Percentiles rank a stretch among this genome's conserved stretches.
These are phyloP conservation scores for Caloboletus inedulis DNA, from an alignment of 1,284 basidiomycete genomes.

Conservation along the genomic window DNA sequence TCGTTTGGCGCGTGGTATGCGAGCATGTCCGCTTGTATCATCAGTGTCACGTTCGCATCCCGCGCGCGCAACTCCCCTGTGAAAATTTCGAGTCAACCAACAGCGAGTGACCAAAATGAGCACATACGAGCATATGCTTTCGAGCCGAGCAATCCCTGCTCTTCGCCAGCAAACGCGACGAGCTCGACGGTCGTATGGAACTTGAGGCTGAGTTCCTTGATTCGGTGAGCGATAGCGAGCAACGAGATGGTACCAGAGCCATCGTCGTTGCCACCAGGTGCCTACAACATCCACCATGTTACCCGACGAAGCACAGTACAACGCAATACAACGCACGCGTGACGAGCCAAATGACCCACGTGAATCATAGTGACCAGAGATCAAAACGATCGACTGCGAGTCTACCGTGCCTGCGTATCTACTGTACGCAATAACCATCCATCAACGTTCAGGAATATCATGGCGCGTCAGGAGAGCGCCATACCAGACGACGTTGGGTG, in stretches of 20 bases:
- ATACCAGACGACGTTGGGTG: constrained; percentile 84
- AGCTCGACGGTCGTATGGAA: constrained; percentile 70
- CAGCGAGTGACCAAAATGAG: background rate
- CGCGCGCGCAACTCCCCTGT: constrained; percentile 53
- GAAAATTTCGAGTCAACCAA: background rate
- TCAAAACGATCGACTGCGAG: constrained; percentile 57
- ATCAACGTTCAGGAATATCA: background rate
- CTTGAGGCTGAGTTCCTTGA: constrained; percentile 56
- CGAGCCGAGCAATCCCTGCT: constrained; percentile 67
- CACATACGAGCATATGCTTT: constrained; percentile 60
- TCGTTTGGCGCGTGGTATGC: constrained; percentile 74
- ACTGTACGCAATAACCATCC: constrained; percentile 34
- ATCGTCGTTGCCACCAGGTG: constrained; percentile 68
- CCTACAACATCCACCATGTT: constrained; percentile 19
- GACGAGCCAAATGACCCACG: constrained; percentile 76
- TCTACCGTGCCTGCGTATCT: constrained; percentile 47
- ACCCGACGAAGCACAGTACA: background rate
- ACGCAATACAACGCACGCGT: constrained; percentile 21
- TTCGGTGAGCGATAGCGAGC: constrained; percentile 72
- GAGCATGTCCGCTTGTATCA: constrained; percentile 89
- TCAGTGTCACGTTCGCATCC: constrained; percentile 68
- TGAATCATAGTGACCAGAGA: constrained; percentile 84
- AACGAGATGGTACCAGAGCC: constrained; percentile 75
- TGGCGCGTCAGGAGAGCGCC: background rate
- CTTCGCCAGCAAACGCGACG: constrained; percentile 69